Evolutionary conservation across 1,139 yeast species (phyloP), one percentile per base, ranked within the genome.

Genomic region (Kodamaea sp.): DNA sequence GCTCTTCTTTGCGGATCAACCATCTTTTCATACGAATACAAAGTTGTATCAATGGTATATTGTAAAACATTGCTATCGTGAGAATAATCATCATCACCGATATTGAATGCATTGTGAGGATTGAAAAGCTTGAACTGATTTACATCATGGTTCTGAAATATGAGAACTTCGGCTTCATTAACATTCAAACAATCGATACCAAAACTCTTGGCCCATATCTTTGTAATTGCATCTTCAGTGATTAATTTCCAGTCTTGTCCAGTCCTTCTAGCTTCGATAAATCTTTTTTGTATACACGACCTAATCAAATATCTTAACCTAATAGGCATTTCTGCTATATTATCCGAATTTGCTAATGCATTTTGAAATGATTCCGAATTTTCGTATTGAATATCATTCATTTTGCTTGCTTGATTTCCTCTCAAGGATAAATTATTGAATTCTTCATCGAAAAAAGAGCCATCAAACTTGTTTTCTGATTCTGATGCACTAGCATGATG

Each of bases 171-270:
- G 1, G 80, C 79, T 49, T 77, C 79, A 44, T 70, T 73, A 10
- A 79, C 67, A 45, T 73, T 74, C 47, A 75, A 53, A 37, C 79
- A 73, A 30, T 66, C 67, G 32, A 79, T 62, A 1, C 80, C 79
- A 53, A 66, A 79, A 44, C 81, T 67, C 33, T 62, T 59, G n/a
- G 75, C 69, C 84, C 85, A 79, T 6, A 73, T 65, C 31, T 65
- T 63, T 5, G 80, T 70, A 5, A 71, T 62, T 1, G 70, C 53
- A 45, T 79, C 84, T 53, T 80, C 85, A 2, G 82, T 71, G 5
- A 79, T 67, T 25, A 79, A 57, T 34, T 60, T 61, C 84, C 84
- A 80, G 27, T 66, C 56, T 32, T 63, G 62, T 5, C 46, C 42
- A 11, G 41, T 34, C 10, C 35, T 36, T 20, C 54, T 50, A 33